These are phyloP conservation scores for Nigrospora osmanthi DNA, from an alignment of 2,329 filamentous ascomycete genomes.

Conservation along the genomic window DNA sequence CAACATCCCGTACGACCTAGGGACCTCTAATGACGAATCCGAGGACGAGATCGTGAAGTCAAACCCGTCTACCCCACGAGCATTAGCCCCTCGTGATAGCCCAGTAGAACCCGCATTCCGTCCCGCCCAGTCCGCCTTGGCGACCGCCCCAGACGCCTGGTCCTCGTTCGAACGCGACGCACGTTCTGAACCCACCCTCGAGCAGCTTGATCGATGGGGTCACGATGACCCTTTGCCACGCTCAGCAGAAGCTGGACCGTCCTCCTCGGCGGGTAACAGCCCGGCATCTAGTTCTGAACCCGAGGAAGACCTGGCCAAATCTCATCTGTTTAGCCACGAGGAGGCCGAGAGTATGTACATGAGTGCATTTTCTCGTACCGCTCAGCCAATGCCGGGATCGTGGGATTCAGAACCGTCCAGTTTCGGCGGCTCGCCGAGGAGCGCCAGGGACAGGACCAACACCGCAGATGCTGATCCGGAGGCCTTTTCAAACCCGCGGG, in stretches of 20 bases:
- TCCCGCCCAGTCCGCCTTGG: constrained; percentile 23
- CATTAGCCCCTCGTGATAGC: constrained; percentile 22
- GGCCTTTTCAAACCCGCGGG: too few relatives aligned
- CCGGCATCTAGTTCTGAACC: constrained; percentile 16
- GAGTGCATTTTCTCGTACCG: constrained; percentile 55
- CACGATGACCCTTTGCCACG: constrained; percentile 7
- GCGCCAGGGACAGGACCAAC: background rate
- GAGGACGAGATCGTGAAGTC: constrained; percentile 24
- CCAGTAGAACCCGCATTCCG: constrained; percentile 21
- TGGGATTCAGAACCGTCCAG: constrained; percentile 35
- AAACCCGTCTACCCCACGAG: constrained; percentile 43
- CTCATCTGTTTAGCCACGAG: constrained; percentile 68
- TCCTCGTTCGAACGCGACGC: constrained; percentile 20
- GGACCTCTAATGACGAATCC: constrained; percentile 22
- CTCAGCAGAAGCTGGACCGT: constrained; percentile 1
- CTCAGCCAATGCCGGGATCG: constrained; percentile 39
- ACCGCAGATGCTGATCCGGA: too few relatives aligned
- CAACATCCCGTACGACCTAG: constrained; percentile 46
- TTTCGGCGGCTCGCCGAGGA: constrained; percentile 9
- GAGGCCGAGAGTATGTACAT: constrained; percentile 85
- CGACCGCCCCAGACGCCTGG: constrained; percentile 22
- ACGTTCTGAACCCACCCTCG: constrained; percentile 28
- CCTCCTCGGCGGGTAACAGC: constrained; percentile 17
- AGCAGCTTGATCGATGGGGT: constrained; percentile 13
- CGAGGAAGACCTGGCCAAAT: constrained; percentile 46